Base-by-base conservation (phyloP, 2,329 filamentous ascomycete genomes). In the Hawksworthiomyces lignivorus region DNA sequence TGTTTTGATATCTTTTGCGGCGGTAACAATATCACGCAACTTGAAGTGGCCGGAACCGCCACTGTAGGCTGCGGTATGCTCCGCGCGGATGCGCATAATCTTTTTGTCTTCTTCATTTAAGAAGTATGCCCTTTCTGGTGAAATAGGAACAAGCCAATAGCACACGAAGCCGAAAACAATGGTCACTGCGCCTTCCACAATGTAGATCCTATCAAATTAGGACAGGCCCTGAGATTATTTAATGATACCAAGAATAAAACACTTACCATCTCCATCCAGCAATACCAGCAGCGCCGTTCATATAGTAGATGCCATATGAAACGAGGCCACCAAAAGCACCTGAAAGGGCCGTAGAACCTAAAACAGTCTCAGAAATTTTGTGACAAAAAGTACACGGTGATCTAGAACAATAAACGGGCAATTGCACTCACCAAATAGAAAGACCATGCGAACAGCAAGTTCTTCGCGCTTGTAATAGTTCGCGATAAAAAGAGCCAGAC, bases 401-500 rank as follows among this genome's bases (percentile, higher is more conserved):
- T n/a, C n/a, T n/a, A n/a, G n/a, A n/a, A n/a, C n/a, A n/a, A n/a
- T n/a, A n/a, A n/a, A n/a, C n/a, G n/a, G n/a, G n/a, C n/a, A n/a
- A n/a, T n/a, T n/a, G n/a, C n/a, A n/a, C n/a, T n/a, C 54, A 15
- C 55, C 55, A 22, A 57, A 56, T 9, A 59, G 33, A n/a, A 56
- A 53, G 1, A 54, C 49, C 4, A 58, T 46, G 2, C 57, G 50
- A 1, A 53, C 46, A 0, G 48, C 56, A 8, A 59, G 26, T 12
- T 59, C 56, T 17, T 58, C 55, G 5, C 54, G 52, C 8, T 57
- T 59, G 45, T 58, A 59, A 48, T 56, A 59, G n/a, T 54, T 56
- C 9, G 54, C 54, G 1, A 59, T 34, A 12, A 56, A 52, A 12
- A 57, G 49, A 1, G 54, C 50, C 20, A 57, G 49, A 4, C 52